A percentile compares a stretch with the other conserved stretches of the same genome.
phyloP scores from a whole-genome alignment of 345 rosid genomes.

The Eucalyptus marginata region DNA sequence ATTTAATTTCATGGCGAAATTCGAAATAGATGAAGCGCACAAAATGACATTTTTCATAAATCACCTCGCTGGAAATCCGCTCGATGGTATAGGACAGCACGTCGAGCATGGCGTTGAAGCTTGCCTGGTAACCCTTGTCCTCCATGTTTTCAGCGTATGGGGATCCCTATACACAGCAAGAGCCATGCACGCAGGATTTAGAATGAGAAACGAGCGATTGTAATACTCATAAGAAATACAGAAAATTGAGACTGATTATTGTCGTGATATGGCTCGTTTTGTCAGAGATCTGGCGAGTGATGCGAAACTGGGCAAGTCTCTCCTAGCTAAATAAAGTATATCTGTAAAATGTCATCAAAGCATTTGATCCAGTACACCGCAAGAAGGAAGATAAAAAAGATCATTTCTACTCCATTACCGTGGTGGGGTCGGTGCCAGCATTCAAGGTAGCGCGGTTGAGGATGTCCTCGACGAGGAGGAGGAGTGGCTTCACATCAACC shows the following conservation, averaged over 20 bases:
- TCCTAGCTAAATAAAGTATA: not conserved
- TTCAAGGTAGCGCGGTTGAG: slow-evolving; percentile 34
- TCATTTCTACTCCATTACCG: not conserved
- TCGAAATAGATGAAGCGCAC: not conserved
- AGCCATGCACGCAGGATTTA: not conserved
- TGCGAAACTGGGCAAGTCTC: not conserved
- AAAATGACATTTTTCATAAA: not conserved
- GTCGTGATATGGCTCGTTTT: not conserved
- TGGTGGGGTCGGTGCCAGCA: slow-evolving; percentile 15
- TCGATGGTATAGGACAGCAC: slow-evolving; percentile 44
- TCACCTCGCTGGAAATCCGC: slow-evolving; percentile 57
- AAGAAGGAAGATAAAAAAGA: not conserved
- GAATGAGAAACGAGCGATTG: not conserved
- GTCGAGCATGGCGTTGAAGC: slow-evolving; percentile 12
- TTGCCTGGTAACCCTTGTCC: slow-evolving; percentile 14
- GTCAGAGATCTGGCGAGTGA: not conserved
- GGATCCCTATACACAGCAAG: not conserved
- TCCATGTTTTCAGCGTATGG: slow-evolving; percentile 7
- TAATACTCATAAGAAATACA: not conserved
- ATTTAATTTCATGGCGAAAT: not conserved
- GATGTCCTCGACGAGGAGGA: slow-evolving; percentile 57
- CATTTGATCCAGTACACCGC: not conserved
- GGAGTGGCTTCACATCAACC: slow-evolving; percentile 49
- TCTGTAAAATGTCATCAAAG: not conserved
- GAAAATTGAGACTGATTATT: not conserved